Evolutionary conservation across 345 rosid genomes (phyloP).

Genomic region (Reutealis trisperma): DNA sequence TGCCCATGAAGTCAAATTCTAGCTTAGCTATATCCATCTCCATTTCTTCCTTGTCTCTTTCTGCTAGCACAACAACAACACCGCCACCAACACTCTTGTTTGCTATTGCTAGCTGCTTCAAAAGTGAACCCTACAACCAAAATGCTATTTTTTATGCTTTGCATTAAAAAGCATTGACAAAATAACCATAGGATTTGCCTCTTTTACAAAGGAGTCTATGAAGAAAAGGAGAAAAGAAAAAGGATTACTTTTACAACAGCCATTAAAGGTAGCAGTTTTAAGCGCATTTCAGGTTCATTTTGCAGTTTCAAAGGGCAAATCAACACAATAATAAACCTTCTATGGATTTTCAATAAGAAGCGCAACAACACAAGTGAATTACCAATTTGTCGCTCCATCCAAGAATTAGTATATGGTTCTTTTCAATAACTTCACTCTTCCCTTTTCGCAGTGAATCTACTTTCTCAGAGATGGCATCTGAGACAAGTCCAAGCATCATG

Average conservation of each 20-base stretch:
- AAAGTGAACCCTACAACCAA: slow-evolving; percentile 73
- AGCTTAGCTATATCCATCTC: slow-evolving; percentile 82
- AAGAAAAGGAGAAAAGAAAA: neutral
- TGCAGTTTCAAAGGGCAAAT: neutral
- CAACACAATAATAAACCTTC: neutral
- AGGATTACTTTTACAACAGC: neutral
- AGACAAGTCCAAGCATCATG: slow-evolving; percentile 94
- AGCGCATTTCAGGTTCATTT: neutral
- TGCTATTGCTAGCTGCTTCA: slow-evolving; percentile 93
- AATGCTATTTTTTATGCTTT: slow-evolving; percentile 8
- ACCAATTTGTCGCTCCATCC: slow-evolving; percentile 99
- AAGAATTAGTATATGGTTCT: slow-evolving; percentile 76
- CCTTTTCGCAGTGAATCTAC: slow-evolving; percentile 92
- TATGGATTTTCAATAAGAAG: neutral
- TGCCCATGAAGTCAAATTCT: slow-evolving; percentile 92
- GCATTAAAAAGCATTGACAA: neutral
- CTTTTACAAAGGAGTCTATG: neutral
- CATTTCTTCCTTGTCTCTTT: slow-evolving; percentile 95
- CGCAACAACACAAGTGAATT: slow-evolving; percentile 6
- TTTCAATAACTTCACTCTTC: slow-evolving; percentile 92
- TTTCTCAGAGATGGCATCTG: slow-evolving; percentile 91
- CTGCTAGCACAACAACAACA: slow-evolving; percentile 81
- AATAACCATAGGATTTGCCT: neutral
- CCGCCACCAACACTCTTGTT: slow-evolving; percentile 93
- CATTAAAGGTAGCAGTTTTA: neutral